Conservation (phyloP, 2,329 filamentous ascomycete species). For the Pleurostoma richardsiae region DNA sequence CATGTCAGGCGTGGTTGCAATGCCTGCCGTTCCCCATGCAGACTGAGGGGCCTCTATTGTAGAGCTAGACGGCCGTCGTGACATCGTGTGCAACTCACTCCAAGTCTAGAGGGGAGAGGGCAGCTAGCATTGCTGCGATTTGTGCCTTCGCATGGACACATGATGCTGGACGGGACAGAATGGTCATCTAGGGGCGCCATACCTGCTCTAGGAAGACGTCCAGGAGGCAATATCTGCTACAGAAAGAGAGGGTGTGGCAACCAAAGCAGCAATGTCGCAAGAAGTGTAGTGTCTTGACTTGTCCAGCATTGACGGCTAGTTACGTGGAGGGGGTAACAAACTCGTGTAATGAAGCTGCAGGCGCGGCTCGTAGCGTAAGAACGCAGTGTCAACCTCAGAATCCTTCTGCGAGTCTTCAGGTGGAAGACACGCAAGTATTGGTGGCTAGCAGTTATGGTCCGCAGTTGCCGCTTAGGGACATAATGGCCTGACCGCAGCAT, state of each 20-base stretch:
- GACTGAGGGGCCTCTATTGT: no score
- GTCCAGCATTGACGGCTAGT: background rate
- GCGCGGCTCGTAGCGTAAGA: background rate
- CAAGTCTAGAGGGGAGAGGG: no score
- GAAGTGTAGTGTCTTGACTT: no score
- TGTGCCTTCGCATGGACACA: background rate
- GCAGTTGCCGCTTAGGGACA: no score
- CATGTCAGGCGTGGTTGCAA: background rate
- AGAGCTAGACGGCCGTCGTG: background rate
- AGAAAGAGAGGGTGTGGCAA: no score
- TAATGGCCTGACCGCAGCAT: no score
- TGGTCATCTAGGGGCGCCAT: background rate
- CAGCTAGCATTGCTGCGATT: no score
- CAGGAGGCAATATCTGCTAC: background rate
- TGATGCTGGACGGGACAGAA: background rate
- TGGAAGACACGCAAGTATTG: no score
- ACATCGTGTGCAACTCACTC: background rate
- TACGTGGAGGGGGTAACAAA: background rate
- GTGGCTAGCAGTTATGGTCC: no score
- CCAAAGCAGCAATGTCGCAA: no score
- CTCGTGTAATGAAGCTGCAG: background rate
- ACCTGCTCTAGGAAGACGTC: background rate
- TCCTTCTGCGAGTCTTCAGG: background rate
- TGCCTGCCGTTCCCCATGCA: no score
- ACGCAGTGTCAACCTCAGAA: background rate